Base-by-base conservation (phyloP, 805 yeast genomes). In the Phaffomyces antillensis region DNA sequence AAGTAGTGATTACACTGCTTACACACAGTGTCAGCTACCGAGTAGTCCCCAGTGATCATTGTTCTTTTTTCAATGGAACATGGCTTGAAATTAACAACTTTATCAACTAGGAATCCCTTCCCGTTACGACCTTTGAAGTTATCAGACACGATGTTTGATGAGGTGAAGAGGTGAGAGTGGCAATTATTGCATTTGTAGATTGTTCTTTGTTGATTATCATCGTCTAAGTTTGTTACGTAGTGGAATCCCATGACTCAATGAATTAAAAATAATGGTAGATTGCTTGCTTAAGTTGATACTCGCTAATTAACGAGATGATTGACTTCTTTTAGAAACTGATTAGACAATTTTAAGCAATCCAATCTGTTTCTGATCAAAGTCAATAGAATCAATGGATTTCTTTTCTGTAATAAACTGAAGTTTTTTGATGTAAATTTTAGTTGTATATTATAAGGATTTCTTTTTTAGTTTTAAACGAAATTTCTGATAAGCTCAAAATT, bases 31-130 rank as follows among this genome's bases (percentile, higher is more conserved):
- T 79, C 82, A 47, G 79, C 72, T 3, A 82, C 83, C 0, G 66
- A 54, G 52, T 79, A 82, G 23, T 57, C 57, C 1, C 87, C 88
- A 1, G 86, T 80, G 26, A 73, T 64, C 87, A 82, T 81, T 34
- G 65, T 57, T 32, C 76, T 63, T 15, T 61, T 62, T 46, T 66
- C 74, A 3, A 60, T 51, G 11, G 55, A 54, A 1, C 69, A 68
- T 34, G 61, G 64, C 8, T 61, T 58, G 37, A 68, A 66, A 53
- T 77, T 77, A 36, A 70, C 52, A 23, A 77, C 78, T 33, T 64
- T 63, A 38, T 68, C 63, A 50, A 81, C 76, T 36, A 81, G 61
- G 50, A 67, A 71, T 1, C 85, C 87, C 42, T 71, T 71, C 0
- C 88, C 87, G 1, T 75, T 66, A 37, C 66, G 65, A 1, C 86